Conservation (phyloP, 2,329 filamentous ascomycete genomes). For the Pseudocercospora musae region DNA sequence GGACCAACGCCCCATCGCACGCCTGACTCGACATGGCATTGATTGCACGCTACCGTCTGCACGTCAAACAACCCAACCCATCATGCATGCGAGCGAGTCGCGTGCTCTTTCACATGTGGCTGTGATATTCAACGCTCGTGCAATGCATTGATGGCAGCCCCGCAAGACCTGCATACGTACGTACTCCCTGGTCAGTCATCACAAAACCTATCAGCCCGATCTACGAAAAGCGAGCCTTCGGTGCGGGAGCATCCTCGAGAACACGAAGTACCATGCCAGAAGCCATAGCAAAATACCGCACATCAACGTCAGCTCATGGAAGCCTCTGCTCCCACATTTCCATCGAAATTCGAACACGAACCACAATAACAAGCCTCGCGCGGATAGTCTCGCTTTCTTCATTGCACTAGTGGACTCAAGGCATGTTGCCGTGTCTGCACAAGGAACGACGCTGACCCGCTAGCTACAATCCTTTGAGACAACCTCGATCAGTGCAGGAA, state of each 20-base stretch:
- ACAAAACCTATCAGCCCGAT: neutral
- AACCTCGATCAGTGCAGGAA: neutral
- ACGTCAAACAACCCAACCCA: conserved; percentile 1
- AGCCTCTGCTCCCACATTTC: neutral
- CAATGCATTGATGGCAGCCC: conserved; percentile 1
- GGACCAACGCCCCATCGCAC: neutral
- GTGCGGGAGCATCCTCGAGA: neutral
- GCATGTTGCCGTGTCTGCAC: neutral
- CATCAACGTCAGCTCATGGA: neutral
- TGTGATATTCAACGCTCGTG: neutral
- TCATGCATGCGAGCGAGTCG: no score
- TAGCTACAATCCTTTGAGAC: neutral
- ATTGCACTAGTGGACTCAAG: neutral
- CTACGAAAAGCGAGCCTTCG: neutral
- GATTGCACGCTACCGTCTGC: neutral
- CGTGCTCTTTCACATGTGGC: neutral
- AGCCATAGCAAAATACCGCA: neutral
- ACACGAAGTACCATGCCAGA: neutral
- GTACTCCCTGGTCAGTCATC: neutral
- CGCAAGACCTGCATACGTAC: neutral
- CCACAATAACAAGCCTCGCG: neutral
- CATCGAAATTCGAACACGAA: neutral
- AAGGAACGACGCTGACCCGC: neutral
- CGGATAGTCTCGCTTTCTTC: neutral
- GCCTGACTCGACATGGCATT: neutral